Evolutionary conservation across 2,329 filamentous ascomycete genomes (phyloP), one percentile per base, ranked within the genome.

Genomic region (Alternaria conjuncta): DNA sequence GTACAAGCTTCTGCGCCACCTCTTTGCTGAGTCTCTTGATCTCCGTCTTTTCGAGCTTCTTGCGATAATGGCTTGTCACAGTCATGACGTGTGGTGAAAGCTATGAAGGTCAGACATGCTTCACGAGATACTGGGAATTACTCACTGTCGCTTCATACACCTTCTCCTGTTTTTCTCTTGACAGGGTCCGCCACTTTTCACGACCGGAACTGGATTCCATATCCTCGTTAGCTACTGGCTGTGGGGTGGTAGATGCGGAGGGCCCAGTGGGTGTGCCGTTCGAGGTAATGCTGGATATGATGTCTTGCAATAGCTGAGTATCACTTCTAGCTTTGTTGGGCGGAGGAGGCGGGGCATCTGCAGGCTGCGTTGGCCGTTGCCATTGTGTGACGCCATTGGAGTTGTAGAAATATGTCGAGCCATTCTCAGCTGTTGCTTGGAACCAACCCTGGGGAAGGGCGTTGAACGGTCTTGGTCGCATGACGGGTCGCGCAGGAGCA

Each of bases 91-190:
- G 89, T 6, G 93, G 93, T 75, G 91, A 92, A 7, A 97, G 85
- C 93, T 96, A 69, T 6, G 21, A 30, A 43, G 26, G 63, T 74
- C 66, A 73, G 64, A 21, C 5, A 12, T 23, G 23, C 2, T 50
- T 13, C 9, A 49, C 15, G 10, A 11, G 4, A 36, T 5, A 5
- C 5, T 36, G 9, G 11, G 3, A 25, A 21, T 44, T 32, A 84
- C 92, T 79, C 85, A 96, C 93, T 55, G 94, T 97, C 76, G 94
- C 94, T 79, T 97, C 94, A 74, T 97, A 98, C 3, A 97, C 86
- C 83, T 93, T 97, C 87, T 94, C 96, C 81, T 96, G 93, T 81
- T 97, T 97, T 69, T 97, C 94, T 70, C 89, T 78, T 2, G 90
- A 84, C 30, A 90, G 78, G 63, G 85, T 86, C 59, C 88, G 86